These are phyloP conservation scores for Hygrophorus russula DNA, from an alignment of 768 basidiomycete genomes.

Conservation along the genomic window DNA sequence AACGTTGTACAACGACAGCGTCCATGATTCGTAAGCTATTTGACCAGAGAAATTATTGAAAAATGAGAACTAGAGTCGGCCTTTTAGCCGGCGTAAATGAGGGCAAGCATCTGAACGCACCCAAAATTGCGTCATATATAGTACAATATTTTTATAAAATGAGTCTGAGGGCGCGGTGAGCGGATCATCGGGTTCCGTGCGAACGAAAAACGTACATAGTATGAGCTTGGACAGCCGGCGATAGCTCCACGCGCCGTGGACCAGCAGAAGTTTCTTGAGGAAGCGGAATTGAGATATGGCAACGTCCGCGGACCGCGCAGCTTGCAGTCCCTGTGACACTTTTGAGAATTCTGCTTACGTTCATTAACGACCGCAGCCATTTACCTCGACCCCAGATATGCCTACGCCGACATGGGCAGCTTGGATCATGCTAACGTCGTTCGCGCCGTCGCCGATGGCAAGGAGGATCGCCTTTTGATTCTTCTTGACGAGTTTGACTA, in stretches of 20 bases:
- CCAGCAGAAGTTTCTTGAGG: conserved; percentile 88
- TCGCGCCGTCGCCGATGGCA: conserved; percentile 96
- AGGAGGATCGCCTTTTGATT: conserved; percentile 89
- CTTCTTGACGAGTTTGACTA: conserved; percentile 98
- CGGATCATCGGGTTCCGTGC: background rate
- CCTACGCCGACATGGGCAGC: conserved; percentile 97
- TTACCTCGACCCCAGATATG: conserved; percentile 92
- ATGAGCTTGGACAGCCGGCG: conserved; percentile 90
- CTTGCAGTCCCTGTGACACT: conserved; percentile 75
- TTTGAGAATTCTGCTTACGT: background rate
- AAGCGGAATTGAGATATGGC: conserved; percentile 97
- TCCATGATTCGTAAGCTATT: conserved; percentile 98
- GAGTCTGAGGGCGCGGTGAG: conserved; percentile 47
- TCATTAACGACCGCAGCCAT: conserved; percentile 8
- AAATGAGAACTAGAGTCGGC: conserved; percentile 73
- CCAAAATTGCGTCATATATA: conserved; percentile 99
- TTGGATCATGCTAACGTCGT: conserved; percentile 99
- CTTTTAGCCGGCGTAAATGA: too few species aligned
- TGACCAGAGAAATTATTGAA: conserved; percentile 99
- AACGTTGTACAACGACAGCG: conserved; percentile 93
- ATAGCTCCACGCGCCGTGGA: conserved; percentile 99
- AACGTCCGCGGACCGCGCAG: conserved; percentile 93
- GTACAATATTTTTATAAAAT: conserved; percentile 97
- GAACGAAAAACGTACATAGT: conserved; percentile 53
- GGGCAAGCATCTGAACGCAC: conserved; percentile 36